Conservation (phyloP, 2,329 filamentous ascomycete genomes). For the Fonsecaea multimorphosa region DNA sequence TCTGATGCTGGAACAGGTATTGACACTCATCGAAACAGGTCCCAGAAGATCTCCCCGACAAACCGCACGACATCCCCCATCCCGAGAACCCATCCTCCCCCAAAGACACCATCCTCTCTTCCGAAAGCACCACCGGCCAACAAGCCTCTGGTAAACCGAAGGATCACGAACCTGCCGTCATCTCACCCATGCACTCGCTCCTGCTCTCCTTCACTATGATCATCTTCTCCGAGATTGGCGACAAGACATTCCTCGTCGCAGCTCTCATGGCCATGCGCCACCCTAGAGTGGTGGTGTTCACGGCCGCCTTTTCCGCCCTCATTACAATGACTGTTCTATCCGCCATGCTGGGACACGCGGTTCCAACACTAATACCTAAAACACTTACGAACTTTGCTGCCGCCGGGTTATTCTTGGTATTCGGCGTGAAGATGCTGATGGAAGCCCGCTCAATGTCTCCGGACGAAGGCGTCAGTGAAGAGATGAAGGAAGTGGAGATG, state of each 20-base stretch:
- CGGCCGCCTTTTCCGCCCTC: conserved; percentile 88
- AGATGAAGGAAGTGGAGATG: conserved; percentile 96
- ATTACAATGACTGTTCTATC: conserved; percentile 95
- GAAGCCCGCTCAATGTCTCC: conserved; percentile 90
- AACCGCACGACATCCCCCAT: conserved; percentile 74
- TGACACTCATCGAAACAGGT: conserved; percentile 63
- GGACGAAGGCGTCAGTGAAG: conserved; percentile 89
- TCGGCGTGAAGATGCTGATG: conserved; percentile 80
- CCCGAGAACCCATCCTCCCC: conserved; percentile 69
- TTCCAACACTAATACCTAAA: conserved; percentile 88
- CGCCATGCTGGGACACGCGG: conserved; percentile 87
- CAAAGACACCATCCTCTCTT: conserved; percentile 68
- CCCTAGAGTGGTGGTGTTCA: conserved; percentile 88
- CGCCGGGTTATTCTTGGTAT: conserved; percentile 83
- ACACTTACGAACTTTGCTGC: conserved; percentile 88
- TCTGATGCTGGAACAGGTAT: conserved; percentile 2
- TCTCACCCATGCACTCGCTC: conserved; percentile 85
- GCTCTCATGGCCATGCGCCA: conserved; percentile 99
- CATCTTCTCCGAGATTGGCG: conserved; percentile 91
- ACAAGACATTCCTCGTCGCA: conserved; percentile 98
- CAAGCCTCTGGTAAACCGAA: conserved; percentile 39
- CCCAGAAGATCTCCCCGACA: conserved; percentile 78
- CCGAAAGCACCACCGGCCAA: conserved; percentile 44
- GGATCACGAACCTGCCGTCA: conserved; percentile 55
- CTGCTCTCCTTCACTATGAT: conserved; percentile 96